Evolutionary conservation across 306 rosid genomes (phyloP).

Genomic region (Alnus glutinosa): DNA sequence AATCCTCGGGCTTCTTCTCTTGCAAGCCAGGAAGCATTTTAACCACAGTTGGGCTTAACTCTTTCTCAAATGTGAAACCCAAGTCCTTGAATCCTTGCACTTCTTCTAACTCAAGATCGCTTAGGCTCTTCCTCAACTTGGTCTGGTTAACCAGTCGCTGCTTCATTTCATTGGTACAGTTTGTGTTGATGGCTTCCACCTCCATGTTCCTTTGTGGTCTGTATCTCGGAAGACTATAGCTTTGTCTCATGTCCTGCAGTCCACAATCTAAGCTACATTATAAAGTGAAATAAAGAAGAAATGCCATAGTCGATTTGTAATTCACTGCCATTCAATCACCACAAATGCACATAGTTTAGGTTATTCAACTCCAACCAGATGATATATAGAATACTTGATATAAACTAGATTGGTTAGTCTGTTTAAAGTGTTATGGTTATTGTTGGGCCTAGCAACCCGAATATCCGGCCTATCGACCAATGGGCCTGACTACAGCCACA

Average conservation of each 20-base stretch:
- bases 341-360: background rate
- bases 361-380: background rate
- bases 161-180: conserved; percentile 54
- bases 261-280: conserved; percentile 13
- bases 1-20: conserved; percentile 52
- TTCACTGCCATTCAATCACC: background rate
- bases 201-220: conserved; percentile 34
- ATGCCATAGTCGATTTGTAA: background rate
- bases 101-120: conserved; percentile 81
- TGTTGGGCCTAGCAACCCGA: too few relatives aligned
- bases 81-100: conserved; percentile 91
- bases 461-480: too few relatives aligned
- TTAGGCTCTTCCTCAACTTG: conserved; percentile 59
- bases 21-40: conserved; percentile 84
- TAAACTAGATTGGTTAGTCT: too few relatives aligned
- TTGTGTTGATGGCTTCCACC: conserved; percentile 32
- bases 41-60: conserved; percentile 57
- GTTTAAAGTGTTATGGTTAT: too few relatives aligned
- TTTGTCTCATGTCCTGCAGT: conserved; percentile 40
- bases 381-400: background rate
- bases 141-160: conserved; percentile 37
- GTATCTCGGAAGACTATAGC: conserved; percentile 52
- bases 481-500: too few relatives aligned
- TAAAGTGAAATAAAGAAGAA: background rate
- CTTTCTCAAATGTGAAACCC: conserved; percentile 84